Conservation (phyloP, 2,329 filamentous ascomycete genomes). For the Elsinoe australis region DNA sequence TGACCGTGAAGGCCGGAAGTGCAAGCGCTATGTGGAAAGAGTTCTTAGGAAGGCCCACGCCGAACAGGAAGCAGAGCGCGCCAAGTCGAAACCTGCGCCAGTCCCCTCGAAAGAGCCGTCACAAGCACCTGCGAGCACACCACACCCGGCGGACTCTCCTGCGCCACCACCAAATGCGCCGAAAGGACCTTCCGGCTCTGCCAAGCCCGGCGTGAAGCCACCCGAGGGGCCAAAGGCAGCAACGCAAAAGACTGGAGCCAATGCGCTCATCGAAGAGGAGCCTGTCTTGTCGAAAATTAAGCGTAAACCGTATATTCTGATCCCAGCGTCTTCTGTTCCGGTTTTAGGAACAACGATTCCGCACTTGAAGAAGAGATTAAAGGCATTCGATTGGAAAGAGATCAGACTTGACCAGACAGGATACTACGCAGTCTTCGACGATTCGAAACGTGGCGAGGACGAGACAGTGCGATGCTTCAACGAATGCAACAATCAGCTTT, state of each 20-base stretch:
- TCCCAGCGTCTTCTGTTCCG: slow-evolving; percentile 78
- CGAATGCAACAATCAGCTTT: slow-evolving; percentile 67
- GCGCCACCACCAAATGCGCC: slow-evolving; percentile 77
- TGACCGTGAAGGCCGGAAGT: slow-evolving; percentile 80
- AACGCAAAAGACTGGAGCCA: slow-evolving; percentile 37
- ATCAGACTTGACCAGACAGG: slow-evolving; percentile 77
- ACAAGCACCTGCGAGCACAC: slow-evolving; percentile 31
- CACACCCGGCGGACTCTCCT: slow-evolving; percentile 35
- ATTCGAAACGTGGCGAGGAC: slow-evolving; percentile 64
- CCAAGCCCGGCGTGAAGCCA: slow-evolving; percentile 32
- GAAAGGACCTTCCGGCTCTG: slow-evolving; percentile 73
- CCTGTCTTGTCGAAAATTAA: slow-evolving; percentile 62
- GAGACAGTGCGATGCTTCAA: slow-evolving; percentile 76
- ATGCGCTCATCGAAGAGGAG: slow-evolving; percentile 56
- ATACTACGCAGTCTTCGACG: slow-evolving; percentile 87
- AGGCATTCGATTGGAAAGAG: slow-evolving; percentile 71
- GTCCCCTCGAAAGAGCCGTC: slow-evolving; percentile 17
- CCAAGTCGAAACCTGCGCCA: slow-evolving; percentile 26
- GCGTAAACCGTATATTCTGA: slow-evolving; percentile 80
- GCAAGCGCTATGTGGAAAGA: slow-evolving; percentile 67
- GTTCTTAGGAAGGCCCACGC: slow-evolving; percentile 62
- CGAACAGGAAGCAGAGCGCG: slow-evolving; percentile 44
- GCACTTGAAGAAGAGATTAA: slow-evolving; percentile 83
- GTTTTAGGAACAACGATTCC: slow-evolving; percentile 76
- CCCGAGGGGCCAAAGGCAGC: slow-evolving; percentile 34